Evolutionary conservation across 2,329 filamentous ascomycete species (phyloP).

Genomic region (Paecilomyces sp.): DNA sequence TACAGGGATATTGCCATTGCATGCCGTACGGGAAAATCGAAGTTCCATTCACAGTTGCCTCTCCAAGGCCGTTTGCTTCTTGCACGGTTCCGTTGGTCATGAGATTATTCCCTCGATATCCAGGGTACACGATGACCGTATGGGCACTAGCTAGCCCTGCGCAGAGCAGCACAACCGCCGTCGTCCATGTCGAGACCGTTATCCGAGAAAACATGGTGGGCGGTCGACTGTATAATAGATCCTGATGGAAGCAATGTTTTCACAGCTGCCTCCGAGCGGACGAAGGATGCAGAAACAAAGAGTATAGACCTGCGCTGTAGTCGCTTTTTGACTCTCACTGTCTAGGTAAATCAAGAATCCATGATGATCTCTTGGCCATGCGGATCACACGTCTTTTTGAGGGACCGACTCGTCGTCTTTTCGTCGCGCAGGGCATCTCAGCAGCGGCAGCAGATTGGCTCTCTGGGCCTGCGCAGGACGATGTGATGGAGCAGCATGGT

Average conservation of each 20-base stretch:
- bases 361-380: background rate
- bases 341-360: background rate
- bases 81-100: conserved; percentile 60
- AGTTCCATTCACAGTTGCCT: conserved; percentile 40
- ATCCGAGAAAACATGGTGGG: conserved; percentile 19
- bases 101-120: conserved; percentile 81
- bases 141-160: conserved; percentile 46
- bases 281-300: background rate
- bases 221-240: background rate
- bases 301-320: background rate
- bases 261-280: background rate
- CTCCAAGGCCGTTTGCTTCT: conserved; percentile 38
- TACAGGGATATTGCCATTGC: conserved; percentile 95
- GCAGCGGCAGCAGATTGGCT: background rate
- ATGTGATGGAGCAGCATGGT: conserved; percentile 1
- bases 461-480: background rate
- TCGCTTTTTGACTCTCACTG: background rate
- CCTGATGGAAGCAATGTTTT: background rate
- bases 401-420: background rate
- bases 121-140: conserved; percentile 78
- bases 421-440: background rate
- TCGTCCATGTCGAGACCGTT: conserved; percentile 21
- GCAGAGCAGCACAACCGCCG: conserved; percentile 26
- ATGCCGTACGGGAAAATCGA: conserved; percentile 71
- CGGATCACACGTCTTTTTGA: conserved; percentile 1